These are phyloP conservation scores for Protostelium mycophagum DNA, from an alignment of 78 protist genomes.

Conservation along the genomic window DNA sequence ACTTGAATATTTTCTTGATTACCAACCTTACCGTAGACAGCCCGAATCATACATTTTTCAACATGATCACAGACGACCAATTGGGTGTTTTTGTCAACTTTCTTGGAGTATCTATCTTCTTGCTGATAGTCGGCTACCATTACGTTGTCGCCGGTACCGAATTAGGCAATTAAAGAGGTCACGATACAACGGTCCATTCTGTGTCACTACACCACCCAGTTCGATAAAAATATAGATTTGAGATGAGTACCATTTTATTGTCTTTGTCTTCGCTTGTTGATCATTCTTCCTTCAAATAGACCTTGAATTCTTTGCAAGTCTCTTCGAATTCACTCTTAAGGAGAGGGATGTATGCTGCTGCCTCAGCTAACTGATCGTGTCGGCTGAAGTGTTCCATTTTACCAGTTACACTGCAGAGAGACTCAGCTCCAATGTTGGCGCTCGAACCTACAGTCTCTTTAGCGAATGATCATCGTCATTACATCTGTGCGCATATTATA, in stretches of 20 bases:
- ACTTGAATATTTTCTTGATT: too few species aligned
- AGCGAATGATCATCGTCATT: not conserved
- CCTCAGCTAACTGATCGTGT: not conserved
- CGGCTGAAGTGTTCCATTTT: not conserved
- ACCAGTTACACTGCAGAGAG: not conserved
- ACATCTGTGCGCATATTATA: too few species aligned
- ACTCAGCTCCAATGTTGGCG: not conserved
- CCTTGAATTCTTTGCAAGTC: not conserved
- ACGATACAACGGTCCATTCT: too few species aligned
- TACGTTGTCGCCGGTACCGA: not conserved
- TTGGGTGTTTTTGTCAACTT: not conserved
- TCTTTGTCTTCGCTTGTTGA: too few species aligned
- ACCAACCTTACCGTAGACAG: too few species aligned
- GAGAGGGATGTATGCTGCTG: not conserved
- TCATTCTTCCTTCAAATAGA: not conserved
- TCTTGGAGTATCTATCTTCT: not conserved
- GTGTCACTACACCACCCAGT: too few species aligned
- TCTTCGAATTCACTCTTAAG: not conserved
- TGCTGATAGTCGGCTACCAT: not conserved
- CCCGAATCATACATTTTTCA: too few species aligned
- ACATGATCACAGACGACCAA: not conserved
- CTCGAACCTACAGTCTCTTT: not conserved
- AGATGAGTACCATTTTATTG: too few species aligned
- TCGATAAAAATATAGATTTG: too few species aligned
- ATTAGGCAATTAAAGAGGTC: not conserved